Percentiles rank a stretch among this genome's conserved stretches.
Conservation (phyloP, 2,329 filamentous ascomycete genomes). For the Ophiostoma australiae region DNA sequence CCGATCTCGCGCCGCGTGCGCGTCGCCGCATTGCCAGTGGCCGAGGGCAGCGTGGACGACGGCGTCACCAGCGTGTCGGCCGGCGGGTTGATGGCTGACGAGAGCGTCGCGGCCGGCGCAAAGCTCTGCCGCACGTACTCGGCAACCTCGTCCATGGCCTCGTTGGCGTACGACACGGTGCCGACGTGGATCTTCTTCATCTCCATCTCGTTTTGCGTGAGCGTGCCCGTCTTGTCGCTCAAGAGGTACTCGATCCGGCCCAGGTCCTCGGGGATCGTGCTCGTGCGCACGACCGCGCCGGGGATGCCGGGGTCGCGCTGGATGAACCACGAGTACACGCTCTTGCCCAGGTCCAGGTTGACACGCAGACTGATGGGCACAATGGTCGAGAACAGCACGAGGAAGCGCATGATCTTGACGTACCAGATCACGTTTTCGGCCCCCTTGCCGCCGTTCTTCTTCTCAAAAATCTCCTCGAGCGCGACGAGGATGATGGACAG, state of each 20-base stretch:
- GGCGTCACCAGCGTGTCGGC: slow-evolving; percentile 61
- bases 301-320: slow-evolving; percentile 85
- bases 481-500: slow-evolving; percentile 86
- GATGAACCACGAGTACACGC: slow-evolving; percentile 92
- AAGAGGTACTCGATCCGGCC: slow-evolving; percentile 93
- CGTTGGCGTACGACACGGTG: slow-evolving; percentile 95
- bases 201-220: slow-evolving; percentile 98
- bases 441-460: slow-evolving; percentile 45
- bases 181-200: slow-evolving; percentile 98
- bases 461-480: slow-evolving; percentile 67
- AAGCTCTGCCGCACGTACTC: slow-evolving; percentile 85
- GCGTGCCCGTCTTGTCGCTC: slow-evolving; percentile 95
- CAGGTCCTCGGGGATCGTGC: slow-evolving; percentile 94
- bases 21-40: slow-evolving; percentile 52
- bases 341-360: slow-evolving; percentile 95
- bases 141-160: slow-evolving; percentile 95
- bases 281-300: slow-evolving; percentile 88
- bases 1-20: slow-evolving; percentile 90
- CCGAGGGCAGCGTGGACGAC: slow-evolving; percentile 47
- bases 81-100: neutral
- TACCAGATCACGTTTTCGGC: slow-evolving; percentile 67
- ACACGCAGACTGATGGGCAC: slow-evolving; percentile 95
- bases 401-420: slow-evolving; percentile 93
- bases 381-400: slow-evolving; percentile 98
- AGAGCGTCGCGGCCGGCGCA: slow-evolving; percentile 42